These are phyloP conservation scores for Chlorokybus atmophyticus DNA, from an alignment of 139 green algal species.

Conservation along the genomic window DNA sequence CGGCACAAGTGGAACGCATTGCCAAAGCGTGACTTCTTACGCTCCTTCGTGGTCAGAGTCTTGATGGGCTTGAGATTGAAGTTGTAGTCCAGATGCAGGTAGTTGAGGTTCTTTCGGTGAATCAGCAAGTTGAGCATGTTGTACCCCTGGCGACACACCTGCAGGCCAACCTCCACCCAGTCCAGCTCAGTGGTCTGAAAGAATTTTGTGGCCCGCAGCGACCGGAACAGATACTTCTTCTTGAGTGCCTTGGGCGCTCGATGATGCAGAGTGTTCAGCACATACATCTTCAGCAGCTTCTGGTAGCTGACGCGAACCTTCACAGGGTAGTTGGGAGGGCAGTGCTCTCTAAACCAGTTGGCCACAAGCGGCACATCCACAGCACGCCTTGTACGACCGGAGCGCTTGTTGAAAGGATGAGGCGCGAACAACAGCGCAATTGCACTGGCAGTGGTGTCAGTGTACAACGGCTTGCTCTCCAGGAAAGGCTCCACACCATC, in stretches of 20 bases:
- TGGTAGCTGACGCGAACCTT: constrained; percentile 97
- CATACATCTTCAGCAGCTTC: constrained; percentile 98
- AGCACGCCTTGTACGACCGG: constrained; percentile 65
- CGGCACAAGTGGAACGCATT: constrained; percentile 99
- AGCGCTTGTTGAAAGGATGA: constrained; percentile 80
- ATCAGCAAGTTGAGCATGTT: constrained; percentile 99
- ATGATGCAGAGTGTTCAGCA: constrained; percentile 93
- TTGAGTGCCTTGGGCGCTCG: constrained; percentile 79
- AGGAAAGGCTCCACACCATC: constrained; percentile 52
- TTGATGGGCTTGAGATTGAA: constrained; percentile 99
- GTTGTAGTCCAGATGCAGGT: constrained; percentile 99
- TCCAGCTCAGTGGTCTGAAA: constrained; percentile 98
- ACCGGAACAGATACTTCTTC: constrained; percentile 74
- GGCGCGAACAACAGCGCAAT: constrained; percentile 92
- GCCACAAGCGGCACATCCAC: constrained; percentile 92
- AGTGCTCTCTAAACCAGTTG: constrained; percentile 74
- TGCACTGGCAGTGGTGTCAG: constrained; percentile 72
- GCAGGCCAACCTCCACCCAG: constrained; percentile 96
- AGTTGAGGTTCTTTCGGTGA: constrained; percentile 97
- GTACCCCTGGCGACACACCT: constrained; percentile 98
- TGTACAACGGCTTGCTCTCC: constrained; percentile 44
- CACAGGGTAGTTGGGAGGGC: constrained; percentile 74
- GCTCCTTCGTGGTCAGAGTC: constrained; percentile 99
- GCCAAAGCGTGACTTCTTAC: constrained; percentile 97
- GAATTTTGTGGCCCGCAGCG: constrained; percentile 94